Conservation (phyloP, 2,329 filamentous ascomycete species). For the Fulvia fulva region DNA sequence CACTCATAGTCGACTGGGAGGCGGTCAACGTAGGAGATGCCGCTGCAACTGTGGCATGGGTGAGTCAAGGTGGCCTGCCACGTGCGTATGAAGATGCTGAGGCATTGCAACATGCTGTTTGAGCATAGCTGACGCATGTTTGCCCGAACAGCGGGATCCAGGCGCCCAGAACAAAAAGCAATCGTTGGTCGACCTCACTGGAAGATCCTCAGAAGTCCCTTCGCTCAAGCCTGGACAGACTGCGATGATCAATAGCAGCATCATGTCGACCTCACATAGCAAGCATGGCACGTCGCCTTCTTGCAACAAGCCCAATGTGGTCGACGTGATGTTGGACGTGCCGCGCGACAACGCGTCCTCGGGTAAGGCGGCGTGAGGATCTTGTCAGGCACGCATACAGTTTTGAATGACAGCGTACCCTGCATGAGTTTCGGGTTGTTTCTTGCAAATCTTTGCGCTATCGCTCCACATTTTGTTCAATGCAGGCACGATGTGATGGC, state of each 20-base stretch:
- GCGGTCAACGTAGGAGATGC: neutral
- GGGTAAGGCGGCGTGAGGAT: neutral
- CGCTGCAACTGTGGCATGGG: neutral
- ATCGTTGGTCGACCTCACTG: slow-evolving; percentile 60
- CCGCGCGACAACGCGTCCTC: slow-evolving; percentile 35
- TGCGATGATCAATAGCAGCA: slow-evolving; percentile 74
- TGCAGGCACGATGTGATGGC: neutral
- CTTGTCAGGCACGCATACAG: neutral
- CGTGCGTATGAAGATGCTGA: too few species aligned
- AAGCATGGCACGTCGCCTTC: slow-evolving; percentile 47
- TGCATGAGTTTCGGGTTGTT: neutral
- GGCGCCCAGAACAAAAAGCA: slow-evolving; percentile 56
- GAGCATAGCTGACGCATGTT: slow-evolving; percentile 32
- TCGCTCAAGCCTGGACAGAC: slow-evolving; percentile 56
- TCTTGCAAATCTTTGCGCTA: neutral
- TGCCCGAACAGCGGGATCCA: slow-evolving; percentile 59
- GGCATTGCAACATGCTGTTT: too few species aligned
- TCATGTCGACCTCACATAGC: slow-evolving; percentile 61
- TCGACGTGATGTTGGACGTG: slow-evolving; percentile 74
- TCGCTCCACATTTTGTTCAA: neutral
- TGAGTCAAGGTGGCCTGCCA: too few species aligned
- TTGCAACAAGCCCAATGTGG: slow-evolving; percentile 77
- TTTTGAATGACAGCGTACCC: neutral
- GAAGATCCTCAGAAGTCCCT: slow-evolving; percentile 29
- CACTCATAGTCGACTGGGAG: slow-evolving; percentile 58